Conservation (phyloP, 2,329 filamentous ascomycete genomes). For the Lecanicillium sp. region DNA sequence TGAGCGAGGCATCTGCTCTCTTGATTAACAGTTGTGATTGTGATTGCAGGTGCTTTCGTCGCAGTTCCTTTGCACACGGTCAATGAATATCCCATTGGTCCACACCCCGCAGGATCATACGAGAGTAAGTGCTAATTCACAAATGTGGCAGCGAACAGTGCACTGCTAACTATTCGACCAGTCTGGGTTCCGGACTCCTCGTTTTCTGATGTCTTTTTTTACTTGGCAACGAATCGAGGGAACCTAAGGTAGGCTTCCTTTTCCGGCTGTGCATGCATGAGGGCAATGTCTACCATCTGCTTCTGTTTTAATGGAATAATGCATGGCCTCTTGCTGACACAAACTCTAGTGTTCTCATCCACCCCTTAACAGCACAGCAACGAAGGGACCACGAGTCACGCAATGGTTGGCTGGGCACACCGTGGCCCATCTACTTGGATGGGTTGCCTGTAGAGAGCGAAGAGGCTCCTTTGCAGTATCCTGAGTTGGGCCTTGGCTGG, state of each 20-base stretch:
- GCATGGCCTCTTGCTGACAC: no score
- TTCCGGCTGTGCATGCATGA: no score
- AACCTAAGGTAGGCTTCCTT: constrained; percentile 16
- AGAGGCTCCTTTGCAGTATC: constrained; percentile 23
- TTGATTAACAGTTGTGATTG: not conserved
- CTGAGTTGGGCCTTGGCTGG: constrained; percentile 22
- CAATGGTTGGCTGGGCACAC: constrained; percentile 24
- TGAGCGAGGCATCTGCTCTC: no score
- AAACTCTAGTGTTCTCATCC: constrained; percentile 21
- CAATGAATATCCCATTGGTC: constrained; percentile 24
- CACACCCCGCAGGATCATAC: constrained; percentile 25
- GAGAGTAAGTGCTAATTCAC: constrained; percentile 25
- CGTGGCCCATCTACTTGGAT: constrained; percentile 25
- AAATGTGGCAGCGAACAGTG: no score
- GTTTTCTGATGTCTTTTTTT: constrained; percentile 27
- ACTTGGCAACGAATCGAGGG: constrained; percentile 23
- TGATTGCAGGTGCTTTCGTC: constrained; percentile 23
- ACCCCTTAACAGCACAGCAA: constrained; percentile 22
- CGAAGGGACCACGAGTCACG: constrained; percentile 23
- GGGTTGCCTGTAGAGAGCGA: constrained; percentile 16
- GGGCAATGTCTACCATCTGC: no score
- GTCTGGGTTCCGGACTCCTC: constrained; percentile 27
- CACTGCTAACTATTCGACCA: no score
- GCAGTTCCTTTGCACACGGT: constrained; percentile 23
- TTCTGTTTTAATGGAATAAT: no score